These are phyloP conservation scores for Calvatia gigantea DNA, from an alignment of 768 basidiomycete species.

Conservation along the genomic window DNA sequence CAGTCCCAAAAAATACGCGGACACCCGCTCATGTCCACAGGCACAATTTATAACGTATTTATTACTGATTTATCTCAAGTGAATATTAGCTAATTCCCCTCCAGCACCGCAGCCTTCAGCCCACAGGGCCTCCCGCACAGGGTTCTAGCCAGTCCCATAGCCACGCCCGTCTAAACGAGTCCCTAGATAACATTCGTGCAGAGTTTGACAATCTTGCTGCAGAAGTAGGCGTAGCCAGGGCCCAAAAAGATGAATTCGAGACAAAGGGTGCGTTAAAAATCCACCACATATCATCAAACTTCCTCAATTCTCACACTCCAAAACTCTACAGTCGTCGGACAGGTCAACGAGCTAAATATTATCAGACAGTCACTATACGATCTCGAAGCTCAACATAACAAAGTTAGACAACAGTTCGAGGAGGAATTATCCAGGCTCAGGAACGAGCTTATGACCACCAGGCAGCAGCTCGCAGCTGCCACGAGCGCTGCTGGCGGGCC, in stretches of 20 bases:
- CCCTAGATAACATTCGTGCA: conserved; percentile 14
- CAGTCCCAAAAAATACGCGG: background rate
- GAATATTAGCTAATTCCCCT: background rate
- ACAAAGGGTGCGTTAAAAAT: conserved; percentile 62
- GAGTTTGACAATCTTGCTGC: conserved; percentile 13
- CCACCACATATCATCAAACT: conserved; percentile 6
- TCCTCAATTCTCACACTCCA: background rate
- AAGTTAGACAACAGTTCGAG: conserved; percentile 85
- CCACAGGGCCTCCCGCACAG: conserved; percentile 10
- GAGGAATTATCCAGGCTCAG: conserved; percentile 63
- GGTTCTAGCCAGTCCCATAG: conserved; percentile 9
- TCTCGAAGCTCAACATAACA: conserved; percentile 83
- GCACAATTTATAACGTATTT: conserved; percentile 10
- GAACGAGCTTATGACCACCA: conserved; percentile 67
- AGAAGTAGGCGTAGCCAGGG: conserved; percentile 42
- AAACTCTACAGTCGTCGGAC: conserved; percentile 54
- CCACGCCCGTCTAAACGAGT: conserved; percentile 14
- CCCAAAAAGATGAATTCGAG: conserved; percentile 88
- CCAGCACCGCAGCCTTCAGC: conserved; percentile 12
- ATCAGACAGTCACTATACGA: conserved; percentile 91
- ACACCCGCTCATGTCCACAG: conserved; percentile 7
- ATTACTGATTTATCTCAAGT: background rate
- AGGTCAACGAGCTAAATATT: conserved; percentile 87
- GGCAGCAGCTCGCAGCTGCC: conserved; percentile 19
- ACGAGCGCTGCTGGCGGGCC: conserved; percentile 12